phyloP scores from a whole-genome alignment of 192 early-diverging fungal genomes.

The Pilaira anomala region DNA sequence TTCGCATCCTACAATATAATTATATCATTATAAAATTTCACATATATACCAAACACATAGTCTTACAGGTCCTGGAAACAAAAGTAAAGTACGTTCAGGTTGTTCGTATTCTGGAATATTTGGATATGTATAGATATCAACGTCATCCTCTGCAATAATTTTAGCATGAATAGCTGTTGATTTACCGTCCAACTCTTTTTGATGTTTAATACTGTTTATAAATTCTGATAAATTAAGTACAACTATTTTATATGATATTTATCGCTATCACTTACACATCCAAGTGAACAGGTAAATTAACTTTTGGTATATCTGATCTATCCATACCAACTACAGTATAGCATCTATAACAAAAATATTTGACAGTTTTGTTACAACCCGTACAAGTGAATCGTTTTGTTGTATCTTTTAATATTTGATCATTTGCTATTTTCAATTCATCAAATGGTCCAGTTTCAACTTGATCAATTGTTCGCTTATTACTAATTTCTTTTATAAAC shows the following conservation, averaged over 20 bases:
- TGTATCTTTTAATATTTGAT: constrained; percentile 15
- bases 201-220: constrained; percentile 65
- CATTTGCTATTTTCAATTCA: neutral
- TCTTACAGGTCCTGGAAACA: constrained; percentile 81
- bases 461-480: constrained; percentile 12
- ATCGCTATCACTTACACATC: constrained; percentile 52
- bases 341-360: constrained; percentile 76
- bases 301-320: constrained; percentile 50
- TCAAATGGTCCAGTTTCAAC: constrained; percentile 5
- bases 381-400: constrained; percentile 41
- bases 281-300: constrained; percentile 69
- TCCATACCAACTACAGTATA: constrained; percentile 48
- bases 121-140: constrained; percentile 56
- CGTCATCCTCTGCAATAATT: constrained; percentile 67
- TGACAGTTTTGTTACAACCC: constrained; percentile 59
- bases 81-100: constrained; percentile 64
- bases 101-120: constrained; percentile 55
- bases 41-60: neutral
- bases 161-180: constrained; percentile 89
- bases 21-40: neutral
- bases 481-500: neutral
- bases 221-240: neutral
- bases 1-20: constrained; percentile 54
- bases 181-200: constrained; percentile 76
- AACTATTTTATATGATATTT: neutral